Evolutionary conservation across 163 green algal genomes (phyloP), one percentile per base, ranked within the genome.

Genomic region (Prototheca wickerhamii): DNA sequence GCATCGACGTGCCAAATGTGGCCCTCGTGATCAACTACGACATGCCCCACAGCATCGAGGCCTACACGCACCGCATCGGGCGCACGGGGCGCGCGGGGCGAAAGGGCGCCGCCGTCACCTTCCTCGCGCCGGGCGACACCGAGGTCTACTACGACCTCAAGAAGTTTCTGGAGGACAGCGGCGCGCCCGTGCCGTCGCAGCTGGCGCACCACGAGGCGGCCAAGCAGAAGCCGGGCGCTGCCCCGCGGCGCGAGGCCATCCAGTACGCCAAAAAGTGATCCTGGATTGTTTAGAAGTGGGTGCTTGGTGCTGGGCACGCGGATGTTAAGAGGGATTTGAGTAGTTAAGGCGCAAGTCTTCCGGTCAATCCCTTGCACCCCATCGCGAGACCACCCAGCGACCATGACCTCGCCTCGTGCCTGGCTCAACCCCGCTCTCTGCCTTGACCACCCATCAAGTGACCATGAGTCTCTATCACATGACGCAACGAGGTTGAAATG

Each of bases 41-140:
- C 84, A 98, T 99, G 91, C 86, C 93, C 10, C 73, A 81, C 68
- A 89, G 75, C 61, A 93, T 98, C 29, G 93, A 99, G 70, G 70
- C 83, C 25, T 98, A 99, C 85, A 98, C 93, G 12, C 93, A 99
- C 71, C 86, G 94, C 65, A 99, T 99, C 64, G 94, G 93, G 43
- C 84, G 91, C 34, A 96, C 89, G n/a, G 89, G 86, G 0, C 84
- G 89, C 53, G 88, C 89, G 17, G 89, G 89, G 2, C 77, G 76
- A 43, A 95, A 92, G 78, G 93, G 93, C 25, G 83, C 70, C 3
- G 91, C 93, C 25, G 71, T 95, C 63, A 96, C 91, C 4, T 95
- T 98, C 72, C 69, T 99, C 23, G 97, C 91, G 32, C 59, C 68
- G 25, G 61, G 70, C 49, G 83, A 89, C 72, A 63, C 78, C 31